A percentile compares a stretch with the other conserved stretches of the same genome.
Evolutionary conservation across 768 basidiomycete genomes (phyloP).

Genomic region (Aureoboletus auriporus): DNA sequence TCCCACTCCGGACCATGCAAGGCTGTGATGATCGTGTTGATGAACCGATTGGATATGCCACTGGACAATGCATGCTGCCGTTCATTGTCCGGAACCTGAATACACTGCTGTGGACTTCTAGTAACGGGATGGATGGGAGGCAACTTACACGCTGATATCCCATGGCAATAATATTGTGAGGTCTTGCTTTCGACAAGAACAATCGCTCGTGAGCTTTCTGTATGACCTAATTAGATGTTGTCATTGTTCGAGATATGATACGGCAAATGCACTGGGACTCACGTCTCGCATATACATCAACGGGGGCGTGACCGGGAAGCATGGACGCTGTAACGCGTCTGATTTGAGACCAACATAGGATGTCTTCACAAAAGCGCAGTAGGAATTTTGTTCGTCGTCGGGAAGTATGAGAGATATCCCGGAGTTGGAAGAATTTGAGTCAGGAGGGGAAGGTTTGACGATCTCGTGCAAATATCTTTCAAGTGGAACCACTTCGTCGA

Average conservation of each 20-base stretch:
- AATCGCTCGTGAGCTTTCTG: constrained; percentile 57
- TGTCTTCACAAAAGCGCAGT: constrained; percentile 37
- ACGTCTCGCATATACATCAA: constrained; percentile 56
- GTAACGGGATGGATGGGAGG: neutral
- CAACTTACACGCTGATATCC: constrained; percentile 59
- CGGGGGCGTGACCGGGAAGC: constrained; percentile 32
- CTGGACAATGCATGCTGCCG: constrained; percentile 37
- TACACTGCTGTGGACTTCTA: neutral
- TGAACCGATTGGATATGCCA: constrained; percentile 54
- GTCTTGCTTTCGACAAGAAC: constrained; percentile 37
- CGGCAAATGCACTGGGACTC: constrained; percentile 10
- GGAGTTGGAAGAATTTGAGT: constrained; percentile 9
- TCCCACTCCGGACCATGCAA: constrained; percentile 68
- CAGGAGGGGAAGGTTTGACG: constrained; percentile 17
- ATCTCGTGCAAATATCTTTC: constrained; percentile 38
- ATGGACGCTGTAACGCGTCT: constrained; percentile 15
- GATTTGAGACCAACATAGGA: constrained; percentile 43
- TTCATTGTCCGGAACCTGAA: constrained; percentile 28
- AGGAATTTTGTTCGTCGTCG: constrained; percentile 26
- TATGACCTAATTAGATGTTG: constrained; percentile 43
- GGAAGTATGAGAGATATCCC: constrained; percentile 1
- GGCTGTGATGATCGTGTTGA: constrained; percentile 73
- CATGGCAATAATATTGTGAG: constrained; percentile 57
- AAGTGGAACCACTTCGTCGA: constrained; percentile 36
- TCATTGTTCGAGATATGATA: neutral